Percentiles rank a stretch among this genome's conserved stretches.
These are phyloP conservation scores for sunflower (Helianthus annuus) DNA, from an alignment of 129 eudicot genomes.

Conservation along the genomic window HanXRQr2.0-SUNRISE NC_035448.2:12979429-12979928, in stretches of 20 bases:
- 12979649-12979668: neutral
- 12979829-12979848: neutral
- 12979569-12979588: conserved; percentile 71
- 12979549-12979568: conserved; percentile 40
- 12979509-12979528: conserved; percentile 62
- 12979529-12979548: conserved; percentile 52
- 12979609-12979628: neutral
- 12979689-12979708: conserved; percentile 56
- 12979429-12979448: neutral
- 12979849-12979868: neutral
- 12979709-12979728: conserved; percentile 49
- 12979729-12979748: conserved; percentile 60
- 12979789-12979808: conserved; percentile 5
- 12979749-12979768: conserved; percentile 72
- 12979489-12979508: conserved; percentile 48
- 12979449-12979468: neutral
- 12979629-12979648: neutral
- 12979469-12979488: conserved; percentile 34
- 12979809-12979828: conserved; percentile 1
- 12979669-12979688: conserved; percentile 9
- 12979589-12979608: conserved; percentile 45
- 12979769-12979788: conserved; percentile 70
- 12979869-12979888: conserved; percentile 33
- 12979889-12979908: conserved; percentile 75
- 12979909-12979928: conserved; percentile 75